Base-by-base conservation (phyloP, 2,329 filamentous ascomycete species). In the Diplodia corticola region DNA sequence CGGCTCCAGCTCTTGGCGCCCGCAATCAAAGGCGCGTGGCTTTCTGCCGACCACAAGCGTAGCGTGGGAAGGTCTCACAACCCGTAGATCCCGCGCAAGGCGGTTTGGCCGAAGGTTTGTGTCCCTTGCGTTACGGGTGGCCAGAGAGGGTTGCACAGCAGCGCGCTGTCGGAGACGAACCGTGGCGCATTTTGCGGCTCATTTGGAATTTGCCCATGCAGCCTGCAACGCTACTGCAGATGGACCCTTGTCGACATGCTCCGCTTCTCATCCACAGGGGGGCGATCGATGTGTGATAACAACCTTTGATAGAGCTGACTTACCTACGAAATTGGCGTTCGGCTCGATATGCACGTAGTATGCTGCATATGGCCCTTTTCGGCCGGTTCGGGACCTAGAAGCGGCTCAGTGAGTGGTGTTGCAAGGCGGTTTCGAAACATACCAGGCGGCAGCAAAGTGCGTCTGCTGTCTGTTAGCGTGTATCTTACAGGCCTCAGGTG, bases 281-380 rank as follows among this genome's bases (percentile, higher is more conserved):
- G 22, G 57, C 40, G 12, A 20, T 61, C 26, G 7, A 40, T 17
- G 24, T 57, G 51, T 57, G 64, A 65, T 44, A 40, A 55, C 44
- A 59, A 64, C 60, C 68, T 24, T 49, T 33, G 35, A 54, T 44
- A 55, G 28, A 68, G 40, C 7, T 64, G 51, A 83, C 85, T 80
- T 80, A 88, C 87, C 93, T 49, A 96, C 81, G 71, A 94, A 91
- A 74, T 87, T 89, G 22, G 72, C 73, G 26, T 81, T 81, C 12
- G 93, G 92, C 75, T 94, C 87, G 69, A 91, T 85, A 76, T 96
- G 92, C 22, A 97, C 80, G 79, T 96, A 97, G 80, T 97, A 97
- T 74, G 88, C 89, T 6, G 93, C 93, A 77, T 95, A 96, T 10
- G 91, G 89, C 0, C 92, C 92, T 78, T 97, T 96, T 64, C 91